Evolutionary conservation across 31 red algal species (phyloP).

Genomic region (Asparagopsis taxiformis): DNA sequence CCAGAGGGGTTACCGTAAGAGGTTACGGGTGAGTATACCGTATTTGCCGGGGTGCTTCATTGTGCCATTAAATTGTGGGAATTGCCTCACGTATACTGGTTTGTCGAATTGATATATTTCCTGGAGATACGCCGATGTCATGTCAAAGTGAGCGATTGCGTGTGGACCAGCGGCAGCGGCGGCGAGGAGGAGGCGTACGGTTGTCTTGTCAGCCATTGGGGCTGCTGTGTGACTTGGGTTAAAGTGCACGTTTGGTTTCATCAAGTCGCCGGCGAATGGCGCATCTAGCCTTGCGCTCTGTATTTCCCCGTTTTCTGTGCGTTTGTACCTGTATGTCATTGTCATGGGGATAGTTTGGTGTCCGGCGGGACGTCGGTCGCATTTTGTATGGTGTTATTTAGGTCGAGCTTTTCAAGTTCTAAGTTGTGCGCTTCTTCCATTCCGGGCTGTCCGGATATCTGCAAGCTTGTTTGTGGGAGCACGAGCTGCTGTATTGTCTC

Average conservation of each 20-base stretch:
- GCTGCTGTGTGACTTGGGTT: background rate
- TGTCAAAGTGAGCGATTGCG: slow-evolving; percentile 2
- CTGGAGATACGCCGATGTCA: slow-evolving; percentile 4
- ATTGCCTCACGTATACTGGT: slow-evolving; percentile 4
- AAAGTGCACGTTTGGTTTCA: background rate
- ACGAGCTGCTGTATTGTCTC: too few species aligned
- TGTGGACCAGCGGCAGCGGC: background rate
- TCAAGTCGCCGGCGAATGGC: background rate
- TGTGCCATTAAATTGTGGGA: slow-evolving; percentile 13
- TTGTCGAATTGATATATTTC: background rate
- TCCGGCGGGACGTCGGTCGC: slow-evolving; percentile 1
- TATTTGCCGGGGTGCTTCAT: background rate
- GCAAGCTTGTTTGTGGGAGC: too few species aligned
- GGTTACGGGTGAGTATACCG: background rate
- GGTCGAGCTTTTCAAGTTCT: too few species aligned
- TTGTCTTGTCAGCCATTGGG: slow-evolving; percentile 11
- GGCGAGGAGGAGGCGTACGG: background rate
- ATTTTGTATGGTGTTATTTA: too few species aligned
- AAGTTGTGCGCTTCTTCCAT: too few species aligned
- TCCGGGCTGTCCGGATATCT: too few species aligned
- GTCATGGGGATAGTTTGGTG: slow-evolving; percentile 1
- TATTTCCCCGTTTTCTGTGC: background rate
- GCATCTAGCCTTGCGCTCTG: background rate
- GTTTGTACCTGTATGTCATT: slow-evolving; percentile 1
- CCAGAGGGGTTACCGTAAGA: slow-evolving; percentile 4